Percentiles rank a stretch among this genome's conserved stretches.
Evolutionary conservation across 331 rosid genomes (phyloP).

Genomic region (Quercus tomentella): DNA sequence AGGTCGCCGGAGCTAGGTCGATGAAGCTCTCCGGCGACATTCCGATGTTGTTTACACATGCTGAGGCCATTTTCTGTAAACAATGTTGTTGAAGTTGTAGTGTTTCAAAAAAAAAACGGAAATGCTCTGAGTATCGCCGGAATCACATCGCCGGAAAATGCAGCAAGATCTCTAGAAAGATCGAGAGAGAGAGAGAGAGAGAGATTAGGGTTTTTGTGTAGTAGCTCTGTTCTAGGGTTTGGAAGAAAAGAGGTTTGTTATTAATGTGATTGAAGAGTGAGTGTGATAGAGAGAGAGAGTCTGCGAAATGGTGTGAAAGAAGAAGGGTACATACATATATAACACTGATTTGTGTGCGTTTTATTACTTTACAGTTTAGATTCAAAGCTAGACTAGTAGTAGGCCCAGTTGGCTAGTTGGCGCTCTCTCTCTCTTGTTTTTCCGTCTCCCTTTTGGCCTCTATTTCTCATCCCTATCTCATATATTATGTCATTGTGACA

Average conservation of each 20-base stretch:
- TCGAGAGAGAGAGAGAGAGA: not conserved
- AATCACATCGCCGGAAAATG: constrained; percentile 3
- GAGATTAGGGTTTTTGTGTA: not conserved
- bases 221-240: not conserved
- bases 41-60: constrained; percentile 80
- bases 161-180: not conserved
- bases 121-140: not conserved
- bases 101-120: not conserved
- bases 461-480: no score
- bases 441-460: not conserved
- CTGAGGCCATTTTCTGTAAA: constrained; percentile 67
- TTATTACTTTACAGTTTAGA: not conserved
- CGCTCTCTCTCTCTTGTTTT: no score
- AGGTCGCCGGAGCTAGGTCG: constrained; percentile 34
- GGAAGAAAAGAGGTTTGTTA: not conserved
- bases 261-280: not conserved
- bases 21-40: constrained; percentile 58
- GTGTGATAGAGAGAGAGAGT: not conserved
- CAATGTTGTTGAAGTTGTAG: not conserved
- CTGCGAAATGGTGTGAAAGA: not conserved
- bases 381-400: not conserved
- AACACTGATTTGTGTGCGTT: not conserved
- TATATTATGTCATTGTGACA: no score
- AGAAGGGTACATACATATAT: not conserved
- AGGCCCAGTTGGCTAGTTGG: not conserved